These are phyloP conservation scores for Rhizopogon parksii DNA, from an alignment of 1,284 basidiomycete genomes.

Conservation along the genomic window DNA sequence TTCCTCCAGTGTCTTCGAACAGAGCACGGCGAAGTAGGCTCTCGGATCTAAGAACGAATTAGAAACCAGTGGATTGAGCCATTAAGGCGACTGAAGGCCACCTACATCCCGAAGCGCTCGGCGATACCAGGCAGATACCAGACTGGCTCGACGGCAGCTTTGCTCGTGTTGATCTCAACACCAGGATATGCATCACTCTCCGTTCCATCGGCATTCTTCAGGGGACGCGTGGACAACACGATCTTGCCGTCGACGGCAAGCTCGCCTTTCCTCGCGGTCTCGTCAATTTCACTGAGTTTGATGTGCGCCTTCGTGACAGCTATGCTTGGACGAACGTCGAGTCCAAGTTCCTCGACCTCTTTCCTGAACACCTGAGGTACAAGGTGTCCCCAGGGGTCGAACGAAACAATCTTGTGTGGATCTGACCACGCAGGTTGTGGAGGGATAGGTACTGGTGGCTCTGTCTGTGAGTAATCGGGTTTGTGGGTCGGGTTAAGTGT, in stretches of 20 bases:
- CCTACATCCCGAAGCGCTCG: slow-evolving; percentile 80
- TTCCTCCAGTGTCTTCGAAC: slow-evolving; percentile 93
- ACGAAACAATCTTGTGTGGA: slow-evolving; percentile 80
- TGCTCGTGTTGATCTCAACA: slow-evolving; percentile 81
- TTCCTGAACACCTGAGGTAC: slow-evolving; percentile 72
- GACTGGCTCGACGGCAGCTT: slow-evolving; percentile 87
- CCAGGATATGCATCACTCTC: slow-evolving; percentile 62
- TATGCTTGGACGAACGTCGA: slow-evolving; percentile 87
- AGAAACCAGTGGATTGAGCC: neutral
- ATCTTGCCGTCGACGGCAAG: slow-evolving; percentile 80
- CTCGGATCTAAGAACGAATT: slow-evolving; percentile 56
- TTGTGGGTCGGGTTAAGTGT: slow-evolving; percentile 80
- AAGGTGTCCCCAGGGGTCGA: slow-evolving; percentile 94
- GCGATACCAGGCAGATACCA: slow-evolving; percentile 96
- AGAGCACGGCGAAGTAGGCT: slow-evolving; percentile 77
- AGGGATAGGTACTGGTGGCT: slow-evolving; percentile 82
- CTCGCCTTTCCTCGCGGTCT: slow-evolving; percentile 66
- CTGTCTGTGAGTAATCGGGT: slow-evolving; percentile 82
- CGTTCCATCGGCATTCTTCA: slow-evolving; percentile 57
- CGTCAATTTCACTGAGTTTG: slow-evolving; percentile 90
- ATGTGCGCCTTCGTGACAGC: slow-evolving; percentile 85
- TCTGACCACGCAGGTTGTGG: slow-evolving; percentile 81
- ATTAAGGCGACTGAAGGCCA: slow-evolving; percentile 26
- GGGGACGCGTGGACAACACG: slow-evolving; percentile 58
- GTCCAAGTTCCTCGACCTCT: slow-evolving; percentile 56